Conservation (phyloP, 2,329 filamentous ascomycete species). For the Stemphylium beticola region DNA sequence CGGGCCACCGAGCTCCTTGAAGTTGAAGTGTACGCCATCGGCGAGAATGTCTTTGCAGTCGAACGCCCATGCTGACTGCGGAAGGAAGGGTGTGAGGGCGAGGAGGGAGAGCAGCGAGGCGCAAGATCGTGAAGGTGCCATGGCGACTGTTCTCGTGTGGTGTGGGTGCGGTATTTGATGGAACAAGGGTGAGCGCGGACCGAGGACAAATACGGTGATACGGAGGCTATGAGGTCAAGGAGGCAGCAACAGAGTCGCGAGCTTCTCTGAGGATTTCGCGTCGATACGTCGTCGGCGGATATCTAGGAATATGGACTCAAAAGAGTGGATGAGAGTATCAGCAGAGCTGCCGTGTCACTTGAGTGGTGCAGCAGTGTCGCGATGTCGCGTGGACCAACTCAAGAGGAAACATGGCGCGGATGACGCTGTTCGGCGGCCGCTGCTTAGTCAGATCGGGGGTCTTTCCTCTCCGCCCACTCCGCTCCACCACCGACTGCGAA, state of each 20-base stretch:
- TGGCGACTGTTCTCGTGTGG: conserved; percentile 27
- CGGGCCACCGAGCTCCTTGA: conserved; percentile 68
- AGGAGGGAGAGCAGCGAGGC: conserved; percentile 32
- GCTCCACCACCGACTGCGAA: neutral
- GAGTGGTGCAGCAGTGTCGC: conserved; percentile 19
- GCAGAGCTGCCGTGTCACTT: conserved; percentile 13
- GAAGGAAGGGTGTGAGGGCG: conserved; percentile 32
- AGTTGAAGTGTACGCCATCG: conserved; percentile 67
- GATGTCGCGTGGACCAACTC: conserved; percentile 22
- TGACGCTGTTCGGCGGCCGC: conserved; percentile 19
- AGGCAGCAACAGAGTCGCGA: conserved; percentile 1
- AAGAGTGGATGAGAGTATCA: conserved; percentile 1
- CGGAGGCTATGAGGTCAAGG: conserved; percentile 6
- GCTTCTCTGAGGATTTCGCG: conserved; percentile 3
- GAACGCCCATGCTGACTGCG: conserved; percentile 51
- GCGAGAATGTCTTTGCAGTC: conserved; percentile 68
- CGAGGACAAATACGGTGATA: conserved; percentile 8
- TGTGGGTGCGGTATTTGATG: conserved; percentile 12
- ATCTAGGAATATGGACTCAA: neutral
- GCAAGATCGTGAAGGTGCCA: conserved; percentile 37
- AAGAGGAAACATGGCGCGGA: conserved; percentile 19
- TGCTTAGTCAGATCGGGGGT: conserved; percentile 16
- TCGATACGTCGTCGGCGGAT: neutral
- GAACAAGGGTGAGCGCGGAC: conserved; percentile 1
- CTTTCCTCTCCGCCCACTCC: neutral